These are phyloP conservation scores for Sclerotinia subarctica DNA, from an alignment of 2,329 filamentous ascomycete species.

Conservation along the genomic window DNA sequence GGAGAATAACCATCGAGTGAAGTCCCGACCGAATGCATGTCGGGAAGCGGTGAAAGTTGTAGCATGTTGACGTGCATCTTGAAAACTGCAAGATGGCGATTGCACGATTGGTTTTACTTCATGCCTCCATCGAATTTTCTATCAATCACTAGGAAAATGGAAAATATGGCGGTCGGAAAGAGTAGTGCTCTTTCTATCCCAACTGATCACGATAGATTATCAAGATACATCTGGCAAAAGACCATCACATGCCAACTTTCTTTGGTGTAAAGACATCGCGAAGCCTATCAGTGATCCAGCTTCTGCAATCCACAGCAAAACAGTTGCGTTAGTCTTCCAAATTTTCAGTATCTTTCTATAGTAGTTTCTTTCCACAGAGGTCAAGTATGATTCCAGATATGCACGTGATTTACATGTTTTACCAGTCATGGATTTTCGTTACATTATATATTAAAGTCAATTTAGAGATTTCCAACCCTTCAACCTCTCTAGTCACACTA, in stretches of 20 bases:
- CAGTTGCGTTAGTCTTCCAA: neutral
- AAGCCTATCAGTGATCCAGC: neutral
- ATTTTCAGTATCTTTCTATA: neutral
- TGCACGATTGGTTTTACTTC: neutral
- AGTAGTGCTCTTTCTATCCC: slow-evolving; percentile 1
- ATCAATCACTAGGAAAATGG: neutral
- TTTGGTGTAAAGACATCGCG: neutral
- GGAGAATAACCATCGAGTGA: neutral
- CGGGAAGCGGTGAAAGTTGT: slow-evolving; percentile 1
- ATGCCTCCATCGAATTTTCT: neutral
- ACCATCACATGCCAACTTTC: neutral
- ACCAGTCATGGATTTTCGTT: too few species aligned
- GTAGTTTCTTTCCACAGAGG: neutral
- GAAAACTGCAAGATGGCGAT: neutral
- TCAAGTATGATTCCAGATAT: neutral
- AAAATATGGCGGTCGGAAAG: neutral
- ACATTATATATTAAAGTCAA: neutral
- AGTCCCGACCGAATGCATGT: slow-evolving; percentile 1
- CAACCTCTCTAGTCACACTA: too few species aligned
- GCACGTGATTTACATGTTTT: neutral
- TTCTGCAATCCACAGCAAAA: too few species aligned
- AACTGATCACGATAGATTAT: too few species aligned
- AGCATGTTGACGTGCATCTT: neutral
- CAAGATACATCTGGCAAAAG: neutral
- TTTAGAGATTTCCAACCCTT: too few species aligned